These are phyloP conservation scores for Mycena vitilis DNA, from an alignment of 768 basidiomycete species.

Conservation along the genomic window DNA sequence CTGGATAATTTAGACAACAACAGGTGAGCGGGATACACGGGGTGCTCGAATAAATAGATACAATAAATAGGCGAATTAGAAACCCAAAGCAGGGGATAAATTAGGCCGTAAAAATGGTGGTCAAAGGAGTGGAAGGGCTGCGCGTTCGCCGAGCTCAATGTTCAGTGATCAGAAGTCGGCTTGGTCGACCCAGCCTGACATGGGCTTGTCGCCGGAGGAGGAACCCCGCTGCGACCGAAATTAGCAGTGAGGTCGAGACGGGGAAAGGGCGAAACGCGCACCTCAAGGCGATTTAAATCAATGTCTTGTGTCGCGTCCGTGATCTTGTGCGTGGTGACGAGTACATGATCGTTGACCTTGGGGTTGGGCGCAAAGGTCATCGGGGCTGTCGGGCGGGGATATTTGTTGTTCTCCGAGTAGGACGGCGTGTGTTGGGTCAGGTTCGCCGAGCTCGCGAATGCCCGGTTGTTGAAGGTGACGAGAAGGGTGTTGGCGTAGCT, in stretches of 20 bases:
- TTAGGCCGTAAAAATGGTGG: slow-evolving; percentile 6
- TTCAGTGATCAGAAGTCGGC: not conserved
- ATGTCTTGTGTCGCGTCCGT: slow-evolving; percentile 22
- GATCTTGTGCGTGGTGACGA: slow-evolving; percentile 25
- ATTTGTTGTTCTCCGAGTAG: slow-evolving; percentile 16
- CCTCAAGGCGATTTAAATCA: slow-evolving; percentile 30
- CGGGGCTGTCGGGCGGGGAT: slow-evolving; percentile 15
- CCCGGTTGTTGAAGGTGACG: slow-evolving; percentile 33
- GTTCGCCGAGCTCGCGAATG: slow-evolving; percentile 4
- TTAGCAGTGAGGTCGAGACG: not conserved
- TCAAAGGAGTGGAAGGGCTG: slow-evolving; percentile 3
- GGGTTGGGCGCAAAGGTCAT: slow-evolving; percentile 34
- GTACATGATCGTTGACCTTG: slow-evolving; percentile 3
- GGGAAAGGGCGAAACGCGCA: not conserved
- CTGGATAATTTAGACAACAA: slow-evolving; percentile 2
- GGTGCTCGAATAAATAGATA: not conserved
- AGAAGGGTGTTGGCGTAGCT: slow-evolving; percentile 34
- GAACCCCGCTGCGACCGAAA: not conserved
- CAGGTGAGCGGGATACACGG: slow-evolving; percentile 1
- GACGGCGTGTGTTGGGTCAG: slow-evolving; percentile 16
- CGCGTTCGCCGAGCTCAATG: not conserved
- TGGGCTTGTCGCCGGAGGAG: slow-evolving; percentile 4
- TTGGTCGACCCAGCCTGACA: slow-evolving; percentile 15
- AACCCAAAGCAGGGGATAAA: slow-evolving; percentile 12
- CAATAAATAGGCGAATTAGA: not conserved